These are phyloP conservation scores for Gardenia jasminoides DNA, from an alignment of 257 asterid genomes.

Conservation along the genomic window DNA sequence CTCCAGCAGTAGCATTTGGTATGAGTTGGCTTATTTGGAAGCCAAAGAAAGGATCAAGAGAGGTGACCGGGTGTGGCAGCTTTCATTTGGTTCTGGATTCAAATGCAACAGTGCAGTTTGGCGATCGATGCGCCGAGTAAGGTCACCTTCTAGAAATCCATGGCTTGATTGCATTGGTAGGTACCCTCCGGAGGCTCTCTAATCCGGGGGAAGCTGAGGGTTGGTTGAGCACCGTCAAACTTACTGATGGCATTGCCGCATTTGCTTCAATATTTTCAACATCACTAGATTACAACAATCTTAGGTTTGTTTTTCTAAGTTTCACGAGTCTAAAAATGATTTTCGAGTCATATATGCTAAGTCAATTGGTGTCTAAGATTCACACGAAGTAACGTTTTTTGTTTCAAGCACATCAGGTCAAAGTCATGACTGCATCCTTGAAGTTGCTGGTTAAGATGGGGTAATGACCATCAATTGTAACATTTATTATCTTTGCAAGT, in stretches of 20 bases:
- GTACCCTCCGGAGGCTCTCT: constrained; percentile 42
- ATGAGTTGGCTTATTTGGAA: constrained; percentile 83
- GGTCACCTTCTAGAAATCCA: constrained; percentile 49
- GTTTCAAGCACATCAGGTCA: background rate
- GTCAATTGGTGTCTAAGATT: background rate
- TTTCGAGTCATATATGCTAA: background rate
- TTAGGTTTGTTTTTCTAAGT: background rate
- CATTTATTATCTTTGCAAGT: background rate
- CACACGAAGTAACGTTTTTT: background rate
- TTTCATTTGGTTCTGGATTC: constrained; percentile 92
- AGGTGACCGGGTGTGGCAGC: constrained; percentile 90
- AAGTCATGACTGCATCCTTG: background rate
- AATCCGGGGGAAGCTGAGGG: background rate
- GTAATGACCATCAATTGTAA: no score
- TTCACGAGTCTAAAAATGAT: background rate
- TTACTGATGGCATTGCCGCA: background rate
- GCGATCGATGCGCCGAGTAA: constrained; percentile 53
- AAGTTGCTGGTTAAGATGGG: background rate
- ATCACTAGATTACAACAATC: background rate
- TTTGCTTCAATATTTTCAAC: no score
- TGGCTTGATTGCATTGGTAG: constrained; percentile 65
- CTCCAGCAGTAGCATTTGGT: constrained; percentile 98
- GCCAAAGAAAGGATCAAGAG: constrained; percentile 64
- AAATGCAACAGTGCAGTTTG: constrained; percentile 93
- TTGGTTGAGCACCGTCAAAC: background rate